Conservation (phyloP, 164 flowering plant genomes). For the Macadamia integrifolia region DNA sequence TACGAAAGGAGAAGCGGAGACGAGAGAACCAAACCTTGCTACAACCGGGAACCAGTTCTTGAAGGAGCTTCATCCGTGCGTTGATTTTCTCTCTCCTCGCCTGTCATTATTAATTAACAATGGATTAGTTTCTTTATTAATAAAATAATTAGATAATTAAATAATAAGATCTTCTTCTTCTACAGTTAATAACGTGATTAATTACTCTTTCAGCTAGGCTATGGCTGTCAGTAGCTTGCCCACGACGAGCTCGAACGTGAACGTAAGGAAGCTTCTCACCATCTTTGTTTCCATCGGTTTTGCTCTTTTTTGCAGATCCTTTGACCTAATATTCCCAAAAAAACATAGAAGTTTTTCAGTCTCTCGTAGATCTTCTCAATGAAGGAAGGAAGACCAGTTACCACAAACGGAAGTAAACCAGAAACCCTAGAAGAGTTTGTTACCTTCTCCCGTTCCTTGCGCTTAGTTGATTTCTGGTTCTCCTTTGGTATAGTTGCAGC, state of each 20-base stretch:
- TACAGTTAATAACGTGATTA: neutral
- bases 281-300: constrained; percentile 34
- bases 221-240: constrained; percentile 93
- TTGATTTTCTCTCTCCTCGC: constrained; percentile 96
- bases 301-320: constrained; percentile 49
- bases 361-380: neutral
- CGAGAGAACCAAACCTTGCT: constrained; percentile 51
- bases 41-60: constrained; percentile 95
- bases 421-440: constrained; percentile 6
- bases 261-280: constrained; percentile 84
- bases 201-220: constrained; percentile 93
- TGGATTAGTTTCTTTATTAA: neutral
- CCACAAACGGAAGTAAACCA: constrained; percentile 14
- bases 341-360: no score
- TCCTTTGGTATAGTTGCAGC: constrained; percentile 23
- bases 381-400: constrained; percentile 4
- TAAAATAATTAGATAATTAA: constrained; percentile 1
- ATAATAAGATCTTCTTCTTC: neutral
- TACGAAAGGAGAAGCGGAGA: no score
- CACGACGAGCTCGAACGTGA: constrained; percentile 92
- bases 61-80: constrained; percentile 88
- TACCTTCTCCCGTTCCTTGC: constrained; percentile 74
- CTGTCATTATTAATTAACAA: constrained; percentile 26
- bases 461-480: constrained; percentile 40
- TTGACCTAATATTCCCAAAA: constrained; percentile 36